phyloP scores from a whole-genome alignment of 257 asterid genomes.

The Solanum virginianum region DNA sequence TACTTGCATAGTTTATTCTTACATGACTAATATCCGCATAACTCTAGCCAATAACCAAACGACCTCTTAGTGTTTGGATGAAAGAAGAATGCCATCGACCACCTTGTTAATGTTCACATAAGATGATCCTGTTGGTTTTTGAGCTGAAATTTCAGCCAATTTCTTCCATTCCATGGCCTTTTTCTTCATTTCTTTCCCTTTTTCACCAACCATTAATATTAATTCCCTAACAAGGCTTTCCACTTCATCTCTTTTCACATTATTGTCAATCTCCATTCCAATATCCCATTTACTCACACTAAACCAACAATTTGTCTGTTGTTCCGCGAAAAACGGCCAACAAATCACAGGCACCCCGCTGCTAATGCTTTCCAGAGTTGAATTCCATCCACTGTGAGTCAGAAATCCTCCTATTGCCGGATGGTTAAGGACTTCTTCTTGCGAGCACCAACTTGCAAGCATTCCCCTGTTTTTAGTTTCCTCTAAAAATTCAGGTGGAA shows the following conservation, averaged over 20 bases:
- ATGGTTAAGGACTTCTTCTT: background rate
- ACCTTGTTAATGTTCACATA: background rate
- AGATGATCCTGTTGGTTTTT: background rate
- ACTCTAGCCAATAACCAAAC: too few species aligned
- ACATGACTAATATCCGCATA: too few species aligned
- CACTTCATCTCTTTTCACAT: background rate
- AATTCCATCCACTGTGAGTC: conserved; percentile 4
- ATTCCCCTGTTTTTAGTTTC: background rate
- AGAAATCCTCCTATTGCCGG: background rate
- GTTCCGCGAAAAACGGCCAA: conserved; percentile 8
- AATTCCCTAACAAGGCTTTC: background rate
- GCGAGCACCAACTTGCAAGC: background rate
- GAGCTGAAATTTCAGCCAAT: background rate
- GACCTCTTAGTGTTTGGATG: background rate
- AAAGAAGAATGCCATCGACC: background rate
- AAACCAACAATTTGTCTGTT: background rate
- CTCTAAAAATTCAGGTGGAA: too few species aligned
- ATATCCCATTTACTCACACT: background rate
- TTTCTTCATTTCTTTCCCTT: background rate
- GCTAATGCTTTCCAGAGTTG: background rate
- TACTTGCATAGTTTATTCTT: too few species aligned
- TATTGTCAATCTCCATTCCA: background rate
- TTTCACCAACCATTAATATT: background rate
- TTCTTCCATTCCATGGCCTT: background rate
- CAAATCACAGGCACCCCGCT: background rate